Evolutionary conservation across 2,329 filamentous ascomycete species (phyloP).

Genomic region (Acephala macrosclerotiorum): DNA sequence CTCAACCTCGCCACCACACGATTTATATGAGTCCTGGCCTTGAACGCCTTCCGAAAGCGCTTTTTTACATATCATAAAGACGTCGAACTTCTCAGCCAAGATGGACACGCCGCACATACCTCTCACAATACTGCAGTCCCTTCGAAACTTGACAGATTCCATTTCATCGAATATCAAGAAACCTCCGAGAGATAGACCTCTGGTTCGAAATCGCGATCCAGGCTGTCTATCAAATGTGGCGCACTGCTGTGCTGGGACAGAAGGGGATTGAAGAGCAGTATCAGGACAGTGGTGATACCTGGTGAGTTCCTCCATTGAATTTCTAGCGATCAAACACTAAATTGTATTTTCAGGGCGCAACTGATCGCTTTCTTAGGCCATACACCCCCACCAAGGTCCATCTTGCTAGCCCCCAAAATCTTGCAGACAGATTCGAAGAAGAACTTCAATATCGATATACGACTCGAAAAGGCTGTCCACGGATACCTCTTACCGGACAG

Average conservation of each 20-base stretch:
- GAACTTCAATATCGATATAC: constrained; percentile 19
- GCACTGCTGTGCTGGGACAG: background rate
- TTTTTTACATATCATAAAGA: background rate
- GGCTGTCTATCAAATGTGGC: background rate
- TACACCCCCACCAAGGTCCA: background rate
- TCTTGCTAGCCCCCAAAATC: constrained; percentile 3
- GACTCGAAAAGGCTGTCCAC: constrained; percentile 10
- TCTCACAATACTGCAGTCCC: background rate
- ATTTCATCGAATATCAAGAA: background rate
- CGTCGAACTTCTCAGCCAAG: background rate
- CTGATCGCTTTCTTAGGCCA: background rate
- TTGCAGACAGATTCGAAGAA: constrained; percentile 7
- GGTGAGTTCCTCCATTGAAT: background rate
- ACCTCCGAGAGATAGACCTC: no score
- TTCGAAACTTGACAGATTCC: background rate
- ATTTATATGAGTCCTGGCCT: background rate
- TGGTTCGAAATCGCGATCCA: background rate
- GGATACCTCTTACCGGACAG: constrained; percentile 4
- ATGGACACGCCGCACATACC: background rate
- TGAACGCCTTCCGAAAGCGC: background rate
- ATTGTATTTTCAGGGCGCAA: background rate
- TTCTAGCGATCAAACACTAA: background rate
- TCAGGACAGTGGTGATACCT: background rate
- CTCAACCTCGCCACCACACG: background rate
- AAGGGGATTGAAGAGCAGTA: background rate